These are phyloP conservation scores for Pseudogymnoascus sp. DNA, from an alignment of 2,329 filamentous ascomycete species.

Conservation along the genomic window DNA sequence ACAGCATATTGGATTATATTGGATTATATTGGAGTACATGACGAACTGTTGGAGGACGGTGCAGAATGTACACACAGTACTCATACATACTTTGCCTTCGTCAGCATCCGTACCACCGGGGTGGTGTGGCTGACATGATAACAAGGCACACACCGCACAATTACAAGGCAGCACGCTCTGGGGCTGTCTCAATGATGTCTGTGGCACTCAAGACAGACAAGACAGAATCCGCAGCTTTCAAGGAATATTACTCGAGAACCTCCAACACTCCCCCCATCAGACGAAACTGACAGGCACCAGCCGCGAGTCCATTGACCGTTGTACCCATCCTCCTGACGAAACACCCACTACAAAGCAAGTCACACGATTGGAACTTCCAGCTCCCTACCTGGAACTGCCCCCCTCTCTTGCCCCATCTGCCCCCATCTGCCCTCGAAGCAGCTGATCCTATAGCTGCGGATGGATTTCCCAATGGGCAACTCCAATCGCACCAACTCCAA, in stretches of 20 bases:
- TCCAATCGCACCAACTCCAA: neutral
- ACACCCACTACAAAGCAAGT: neutral
- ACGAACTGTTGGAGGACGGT: neutral
- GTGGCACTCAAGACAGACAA: conserved; percentile 1
- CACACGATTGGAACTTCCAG: neutral
- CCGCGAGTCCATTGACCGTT: neutral
- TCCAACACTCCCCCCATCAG: neutral
- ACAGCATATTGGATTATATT: conserved; percentile 4
- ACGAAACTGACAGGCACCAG: conserved; percentile 4
- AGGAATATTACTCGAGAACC: neutral
- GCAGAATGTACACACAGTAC: neutral
- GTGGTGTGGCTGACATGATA: neutral
- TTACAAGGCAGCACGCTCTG: neutral
- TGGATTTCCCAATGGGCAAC: neutral
- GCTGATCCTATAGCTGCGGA: neutral
- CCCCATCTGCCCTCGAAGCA: neutral
- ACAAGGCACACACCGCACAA: conserved; percentile 2
- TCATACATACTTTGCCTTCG: neutral
- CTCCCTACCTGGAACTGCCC: neutral
- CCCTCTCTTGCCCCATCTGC: neutral
- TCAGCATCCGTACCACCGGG: neutral
- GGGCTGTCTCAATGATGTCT: conserved; percentile 2
- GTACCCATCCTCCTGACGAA: neutral
- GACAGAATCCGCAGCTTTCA: neutral
- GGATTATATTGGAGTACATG: neutral